Base-by-base conservation (phyloP, 495 filamentous ascomycete species). In the Penicillium maclennaniae region DNA sequence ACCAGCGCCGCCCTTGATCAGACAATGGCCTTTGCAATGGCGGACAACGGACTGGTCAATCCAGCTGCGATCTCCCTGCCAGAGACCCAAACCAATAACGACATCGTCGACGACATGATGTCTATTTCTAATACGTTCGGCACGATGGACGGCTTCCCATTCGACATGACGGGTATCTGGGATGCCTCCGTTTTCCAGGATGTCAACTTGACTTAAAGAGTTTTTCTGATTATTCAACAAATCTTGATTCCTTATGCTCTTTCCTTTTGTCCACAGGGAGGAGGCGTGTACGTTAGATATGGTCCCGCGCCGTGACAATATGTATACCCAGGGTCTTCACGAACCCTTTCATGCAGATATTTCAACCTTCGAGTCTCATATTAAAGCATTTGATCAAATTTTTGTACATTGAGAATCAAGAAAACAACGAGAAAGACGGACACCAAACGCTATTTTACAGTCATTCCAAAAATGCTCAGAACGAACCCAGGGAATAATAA, bases 31-130 rank as follows among this genome's bases (percentile, higher is more conserved):
- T 43, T 41, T 12, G 27, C 46, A 15, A 47, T 65, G 53, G 47
- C 54, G 25, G 68, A 71, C 15, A 67, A 52, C 17, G 63, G 69
- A 15, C 62, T 75, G 20, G 69, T 75, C 45, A 75, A 75, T 50
- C 72, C 72, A 23, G 71, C 73, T 5, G 68, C 69, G 5, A 77
- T 77, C 10, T 71, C 69, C 15, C 58, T 77, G 27, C 71, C 74
- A 0, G 74, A 77, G 50, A 77, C 74, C 6, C 70, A 74, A 56
- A 76, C 74, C 21, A 74, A 77, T 47, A 77, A 77, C 53, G 74
- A 77, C 47, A 77, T 77, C 36, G 74, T 77, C 4, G 74, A 77
- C 37, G 74, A 77, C 43, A 77, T 77, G 74, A 77, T 77, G 74
- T 75, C 71, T 4, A 77, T 77, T 21, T 76, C 74, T 0, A 71